phyloP scores from a whole-genome alignment of 2,329 filamentous ascomycete species.

The Ophiostoma piceae region DNA sequence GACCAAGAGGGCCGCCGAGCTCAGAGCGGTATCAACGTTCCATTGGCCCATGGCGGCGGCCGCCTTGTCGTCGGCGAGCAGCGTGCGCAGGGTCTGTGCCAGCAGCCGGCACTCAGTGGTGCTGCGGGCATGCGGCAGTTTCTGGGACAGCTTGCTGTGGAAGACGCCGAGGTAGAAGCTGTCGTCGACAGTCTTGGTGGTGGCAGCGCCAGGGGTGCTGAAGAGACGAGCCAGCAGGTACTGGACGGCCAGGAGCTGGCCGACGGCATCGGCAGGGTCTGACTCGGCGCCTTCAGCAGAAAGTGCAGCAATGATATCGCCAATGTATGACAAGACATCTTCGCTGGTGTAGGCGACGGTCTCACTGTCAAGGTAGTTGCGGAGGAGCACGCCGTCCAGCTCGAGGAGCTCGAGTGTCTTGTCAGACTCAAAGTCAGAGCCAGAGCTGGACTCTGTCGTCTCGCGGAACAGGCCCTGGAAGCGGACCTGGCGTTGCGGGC shows the following conservation, averaged over 20 bases:
- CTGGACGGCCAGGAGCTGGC: slow-evolving; percentile 43
- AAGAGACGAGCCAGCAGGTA: slow-evolving; percentile 40
- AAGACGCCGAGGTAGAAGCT: slow-evolving; percentile 38
- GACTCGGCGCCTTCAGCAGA: not conserved
- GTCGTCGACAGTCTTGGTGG: slow-evolving; percentile 17
- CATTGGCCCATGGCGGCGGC: slow-evolving; percentile 51
- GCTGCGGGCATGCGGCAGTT: slow-evolving; percentile 32
- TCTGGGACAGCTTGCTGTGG: slow-evolving; percentile 39
- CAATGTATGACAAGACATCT: slow-evolving; percentile 38
- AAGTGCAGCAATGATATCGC: slow-evolving; percentile 26
- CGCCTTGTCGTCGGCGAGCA: slow-evolving; percentile 45
- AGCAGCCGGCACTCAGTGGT: slow-evolving; percentile 37
- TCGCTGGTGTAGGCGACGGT: slow-evolving; percentile 28
- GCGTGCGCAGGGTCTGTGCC: slow-evolving; percentile 40
- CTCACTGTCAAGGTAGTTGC: slow-evolving; percentile 31
- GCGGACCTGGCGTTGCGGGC: slow-evolving; percentile 34
- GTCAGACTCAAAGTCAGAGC: not conserved
- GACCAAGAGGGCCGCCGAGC: slow-evolving; percentile 39
- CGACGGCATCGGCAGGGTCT: slow-evolving; percentile 30
- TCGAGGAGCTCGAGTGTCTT: slow-evolving; percentile 27
- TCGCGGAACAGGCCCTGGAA: slow-evolving; percentile 31
- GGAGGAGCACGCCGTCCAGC: slow-evolving; percentile 32
- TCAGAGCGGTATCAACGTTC: slow-evolving; percentile 52
- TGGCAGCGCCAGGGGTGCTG: slow-evolving; percentile 14
- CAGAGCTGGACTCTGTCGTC: not conserved